phyloP scores from a whole-genome alignment of 495 filamentous ascomycete genomes.

The Daldinia caldariorum region DNA sequence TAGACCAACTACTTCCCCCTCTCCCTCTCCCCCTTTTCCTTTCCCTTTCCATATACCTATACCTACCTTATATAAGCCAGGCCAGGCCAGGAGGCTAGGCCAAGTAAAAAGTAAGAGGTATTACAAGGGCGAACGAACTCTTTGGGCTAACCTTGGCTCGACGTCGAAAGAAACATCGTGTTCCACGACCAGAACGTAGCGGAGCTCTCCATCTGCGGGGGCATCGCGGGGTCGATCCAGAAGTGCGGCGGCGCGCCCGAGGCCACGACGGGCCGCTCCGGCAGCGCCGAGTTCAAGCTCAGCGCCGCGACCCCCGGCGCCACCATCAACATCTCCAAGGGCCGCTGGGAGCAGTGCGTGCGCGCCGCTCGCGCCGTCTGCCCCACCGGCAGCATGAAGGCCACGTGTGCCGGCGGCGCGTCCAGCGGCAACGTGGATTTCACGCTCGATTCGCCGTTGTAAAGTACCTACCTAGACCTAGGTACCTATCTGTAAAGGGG shows the following conservation, averaged over 20 bases:
- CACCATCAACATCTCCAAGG: constrained; percentile 61
- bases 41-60: too few species aligned
- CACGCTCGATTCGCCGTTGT: constrained; percentile 48
- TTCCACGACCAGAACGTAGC: constrained; percentile 65
- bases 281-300: constrained; percentile 60
- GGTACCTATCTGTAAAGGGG: too few species aligned
- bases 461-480: neutral
- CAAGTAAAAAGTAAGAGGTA: too few species aligned
- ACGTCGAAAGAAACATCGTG: constrained; percentile 61
- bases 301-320: constrained; percentile 48
- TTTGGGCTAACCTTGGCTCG: too few species aligned
- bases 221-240: constrained; percentile 57
- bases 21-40: too few species aligned
- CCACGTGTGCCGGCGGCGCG: constrained; percentile 61
- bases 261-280: constrained; percentile 54
- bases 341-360: constrained; percentile 61
- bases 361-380: constrained; percentile 60
- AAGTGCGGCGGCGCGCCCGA: constrained; percentile 54
- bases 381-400: constrained; percentile 56
- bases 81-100: too few species aligned
- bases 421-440: constrained; percentile 60
- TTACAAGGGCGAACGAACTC: too few species aligned
- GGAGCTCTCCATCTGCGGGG: constrained; percentile 63
- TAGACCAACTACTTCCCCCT: neutral
- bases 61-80: neutral